Evolutionary conservation across 1,284 basidiomycete genomes (phyloP), one percentile per base, ranked within the genome.

Genomic region (Sporisorium scitamineum): DNA sequence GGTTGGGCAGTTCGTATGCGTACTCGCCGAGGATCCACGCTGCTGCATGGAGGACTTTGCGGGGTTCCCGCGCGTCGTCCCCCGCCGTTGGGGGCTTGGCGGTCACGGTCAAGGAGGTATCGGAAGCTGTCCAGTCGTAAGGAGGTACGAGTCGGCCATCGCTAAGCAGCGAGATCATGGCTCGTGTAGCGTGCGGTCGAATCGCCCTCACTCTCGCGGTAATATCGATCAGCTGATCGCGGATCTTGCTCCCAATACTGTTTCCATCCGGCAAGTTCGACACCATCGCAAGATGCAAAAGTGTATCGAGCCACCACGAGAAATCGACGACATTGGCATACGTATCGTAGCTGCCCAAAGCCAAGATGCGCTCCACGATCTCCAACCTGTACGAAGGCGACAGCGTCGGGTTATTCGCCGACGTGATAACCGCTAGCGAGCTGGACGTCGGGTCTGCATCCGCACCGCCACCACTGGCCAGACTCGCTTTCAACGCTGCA

Each of bases 1-100:
- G 37, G 76, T 79, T 54, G 83, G 66, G 39, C 16, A 86, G 72
- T 59, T 86, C 66, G 81, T 84, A 59, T 20, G 92, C 91, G 84
- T 94, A 95, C 86, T 99, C 97, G 27, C 95, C 95, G 77, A 93
- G 94, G 73, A 97, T 93, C 92, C 93, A 97, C 1, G 94, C 94
- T 6, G 94, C 94, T 2, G 95, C 95, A 88, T 92, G 93, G 1
- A 97, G 87, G 9, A 96, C 89, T 75, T 95, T 93, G 22, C 68
- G 54, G 26, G 66, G 50, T 11, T 80, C 75, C 2, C 37, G 26
- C 34, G 48, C 29, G 10, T 67, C 73, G 1, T 91, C 89, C 39
- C 0, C 37, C 52, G 18, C 37, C 34, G 80, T 92, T 94, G 63
- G 84, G 63, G 84, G 90, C 88, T 42, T 22, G 29, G 37, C 44